Percentiles rank a stretch among this genome's conserved stretches.
These are phyloP conservation scores for Beta macrorhiza DNA, from an alignment of 179 eudicot genomes.

Conservation along the genomic window DNA sequence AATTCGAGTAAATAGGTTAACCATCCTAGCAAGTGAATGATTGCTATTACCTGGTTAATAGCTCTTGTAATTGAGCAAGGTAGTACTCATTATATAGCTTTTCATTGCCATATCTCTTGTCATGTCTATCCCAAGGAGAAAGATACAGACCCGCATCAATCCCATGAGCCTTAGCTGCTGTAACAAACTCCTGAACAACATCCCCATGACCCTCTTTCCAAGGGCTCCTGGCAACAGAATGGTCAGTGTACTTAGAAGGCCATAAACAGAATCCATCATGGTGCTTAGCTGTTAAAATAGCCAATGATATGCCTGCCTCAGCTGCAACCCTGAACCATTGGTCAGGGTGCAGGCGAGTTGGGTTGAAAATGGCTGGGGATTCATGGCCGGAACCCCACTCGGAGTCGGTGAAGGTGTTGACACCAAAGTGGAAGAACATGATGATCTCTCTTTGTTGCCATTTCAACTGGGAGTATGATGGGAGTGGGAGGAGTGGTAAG, in stretches of 20 bases:
- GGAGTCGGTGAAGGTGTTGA: constrained; percentile 80
- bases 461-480: constrained; percentile 70
- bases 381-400: constrained; percentile 85
- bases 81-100: constrained; percentile 75
- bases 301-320: constrained; percentile 59
- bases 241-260: constrained; percentile 85
- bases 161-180: constrained; percentile 53
- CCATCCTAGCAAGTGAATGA: neutral
- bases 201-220: constrained; percentile 80
- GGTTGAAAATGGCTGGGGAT: constrained; percentile 65
- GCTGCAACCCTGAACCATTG: constrained; percentile 74
- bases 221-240: constrained; percentile 61
- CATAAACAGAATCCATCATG: constrained; percentile 95
- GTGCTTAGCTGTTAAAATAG: constrained; percentile 90
- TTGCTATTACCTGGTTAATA: constrained; percentile 54
- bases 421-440: constrained; percentile 93
- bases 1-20: neutral
- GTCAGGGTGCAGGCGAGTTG: constrained; percentile 51
- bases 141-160: constrained; percentile 73
- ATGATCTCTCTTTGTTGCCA: constrained; percentile 94
- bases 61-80: constrained; percentile 86
- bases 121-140: constrained; percentile 97
- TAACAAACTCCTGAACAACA: constrained; percentile 59
- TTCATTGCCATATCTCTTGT: constrained; percentile 64
- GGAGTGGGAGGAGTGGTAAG: constrained; percentile 57